Base-by-base conservation (phyloP, 208 protist genomes). In the Leishmania gerbilli region DNA sequence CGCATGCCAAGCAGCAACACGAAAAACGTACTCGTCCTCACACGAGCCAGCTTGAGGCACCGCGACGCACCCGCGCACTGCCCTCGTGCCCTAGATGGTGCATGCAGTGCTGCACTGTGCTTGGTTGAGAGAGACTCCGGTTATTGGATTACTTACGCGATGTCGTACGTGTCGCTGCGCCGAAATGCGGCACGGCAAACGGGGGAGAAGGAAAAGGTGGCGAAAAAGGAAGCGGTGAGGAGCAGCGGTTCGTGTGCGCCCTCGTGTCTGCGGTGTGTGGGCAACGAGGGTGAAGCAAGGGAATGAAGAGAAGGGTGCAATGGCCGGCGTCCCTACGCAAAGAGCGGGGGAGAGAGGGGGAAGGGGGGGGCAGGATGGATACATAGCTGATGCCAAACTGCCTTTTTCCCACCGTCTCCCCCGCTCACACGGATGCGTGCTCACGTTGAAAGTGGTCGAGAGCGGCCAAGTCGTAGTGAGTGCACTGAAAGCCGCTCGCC, bases 401-500 rank as follows among this genome's bases (percentile, higher is more conserved):
- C 31, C 15, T 11, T 34, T 27, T 51, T 42, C 0, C 1, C 53
- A 27, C 21, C 40, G 5, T 45, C 67, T 45, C 11, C 40, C 5
- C 6, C 13, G 11, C 27, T 77, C 65, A 82, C 42, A 15, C 45
- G 37, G 87, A 74, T 76, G 71, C 65, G 84, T 87, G 76, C 42
- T 92, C 77, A 19, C 82, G 81, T 71, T 89, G 84, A 71, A 95
- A 95, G 49, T 74, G 56, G 49, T 91, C 83, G 42, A 95, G 80
- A 8, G 84, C 82, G 8, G 77, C 62, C 7, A 81, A 82, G 82
- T 95, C 90, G 71, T 95, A 96, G 40, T 86, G 71, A 2, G 87
- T 90, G 64, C 87, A 87, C 62, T 84, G 84, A 77, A 96, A 96
- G 8, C 53, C 56, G n/a, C 68, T 64, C 40, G 81, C 85, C 47